Conservation (phyloP, 176 grass and related monocot genomes). For the Phragmites australis region DNA sequence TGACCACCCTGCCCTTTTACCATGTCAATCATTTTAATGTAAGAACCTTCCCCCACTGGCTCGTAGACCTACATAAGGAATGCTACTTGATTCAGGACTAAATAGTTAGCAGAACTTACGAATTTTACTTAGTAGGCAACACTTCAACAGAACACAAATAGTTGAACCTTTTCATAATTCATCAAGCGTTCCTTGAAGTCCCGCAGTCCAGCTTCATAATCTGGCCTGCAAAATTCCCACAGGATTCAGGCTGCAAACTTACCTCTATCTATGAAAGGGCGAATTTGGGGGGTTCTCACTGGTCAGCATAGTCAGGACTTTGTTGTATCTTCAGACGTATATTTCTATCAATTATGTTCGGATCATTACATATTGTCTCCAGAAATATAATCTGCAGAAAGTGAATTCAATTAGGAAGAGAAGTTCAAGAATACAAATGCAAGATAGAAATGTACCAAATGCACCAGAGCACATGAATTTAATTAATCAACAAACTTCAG, state of each 20-base stretch:
- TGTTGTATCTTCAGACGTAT: slow-evolving; percentile 98
- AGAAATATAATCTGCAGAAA: slow-evolving; percentile 92
- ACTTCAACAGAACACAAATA: slow-evolving; percentile 28
- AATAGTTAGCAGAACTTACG: slow-evolving; percentile 17
- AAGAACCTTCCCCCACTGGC: slow-evolving; percentile 90
- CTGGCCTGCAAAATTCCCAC: slow-evolving; percentile 59
- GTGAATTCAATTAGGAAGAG: slow-evolving; percentile 33
- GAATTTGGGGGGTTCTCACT: slow-evolving; percentile 54
- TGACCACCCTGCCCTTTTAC: slow-evolving; percentile 84
- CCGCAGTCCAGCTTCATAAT: slow-evolving; percentile 82
- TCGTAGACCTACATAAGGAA: slow-evolving; percentile 70
- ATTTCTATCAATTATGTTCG: slow-evolving; percentile 88
- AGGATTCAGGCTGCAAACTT: slow-evolving; percentile 16
- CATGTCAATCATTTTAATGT: slow-evolving; percentile 99
- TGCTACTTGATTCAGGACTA: slow-evolving; percentile 27
- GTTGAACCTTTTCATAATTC: slow-evolving; percentile 89
- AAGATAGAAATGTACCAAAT: slow-evolving; percentile 17
- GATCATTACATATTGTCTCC: slow-evolving; percentile 99
- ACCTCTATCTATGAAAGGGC: not conserved
- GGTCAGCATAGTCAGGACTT: slow-evolving; percentile 96
- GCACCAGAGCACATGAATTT: slow-evolving; percentile 18
- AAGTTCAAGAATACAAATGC: slow-evolving; percentile 36
- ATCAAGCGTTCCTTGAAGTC: slow-evolving; percentile 87
- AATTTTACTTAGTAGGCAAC: slow-evolving; percentile 14
- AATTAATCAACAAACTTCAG: slow-evolving; percentile 5